These are phyloP conservation scores for Phytophthora brassicae DNA, from an alignment of 352 stramenopile species.

Conservation along the genomic window DNA sequence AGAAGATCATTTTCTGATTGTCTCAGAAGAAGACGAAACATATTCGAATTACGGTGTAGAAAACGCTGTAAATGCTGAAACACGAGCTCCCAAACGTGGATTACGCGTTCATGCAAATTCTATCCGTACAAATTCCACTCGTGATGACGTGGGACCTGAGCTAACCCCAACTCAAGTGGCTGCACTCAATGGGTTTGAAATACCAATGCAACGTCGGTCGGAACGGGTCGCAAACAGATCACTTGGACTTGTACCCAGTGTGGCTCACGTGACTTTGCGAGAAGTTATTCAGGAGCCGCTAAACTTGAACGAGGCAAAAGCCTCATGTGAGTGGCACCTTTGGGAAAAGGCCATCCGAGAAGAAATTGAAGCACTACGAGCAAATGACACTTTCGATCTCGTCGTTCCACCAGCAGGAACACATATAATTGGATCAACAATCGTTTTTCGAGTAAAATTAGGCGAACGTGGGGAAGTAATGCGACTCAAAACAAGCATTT, in stretches of 20 bases:
- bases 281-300: constrained; percentile 2
- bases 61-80: too few relatives aligned
- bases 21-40: not conserved
- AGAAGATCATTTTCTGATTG: not conserved
- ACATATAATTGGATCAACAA: not conserved
- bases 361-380: not conserved
- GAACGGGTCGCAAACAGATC: not conserved
- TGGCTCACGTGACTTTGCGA: not conserved
- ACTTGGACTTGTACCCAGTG: not conserved
- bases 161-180: too few relatives aligned
- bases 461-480: not conserved
- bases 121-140: too few relatives aligned
- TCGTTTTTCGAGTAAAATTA: constrained; percentile 12
- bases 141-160: too few relatives aligned
- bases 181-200: too few relatives aligned
- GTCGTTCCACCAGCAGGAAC: constrained; percentile 6
- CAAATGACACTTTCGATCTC: constrained; percentile 11
- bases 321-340: not conserved
- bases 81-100: too few relatives aligned
- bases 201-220: not conserved
- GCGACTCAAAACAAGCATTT: constrained; percentile 19
- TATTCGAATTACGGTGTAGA: too few relatives aligned
- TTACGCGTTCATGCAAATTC: too few relatives aligned
- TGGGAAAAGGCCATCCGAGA: constrained; percentile 10
- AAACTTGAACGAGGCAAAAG: not conserved